These are phyloP conservation scores for Crepidotus sp. DNA, from an alignment of 1,284 basidiomycete genomes.

Conservation along the genomic window DNA sequence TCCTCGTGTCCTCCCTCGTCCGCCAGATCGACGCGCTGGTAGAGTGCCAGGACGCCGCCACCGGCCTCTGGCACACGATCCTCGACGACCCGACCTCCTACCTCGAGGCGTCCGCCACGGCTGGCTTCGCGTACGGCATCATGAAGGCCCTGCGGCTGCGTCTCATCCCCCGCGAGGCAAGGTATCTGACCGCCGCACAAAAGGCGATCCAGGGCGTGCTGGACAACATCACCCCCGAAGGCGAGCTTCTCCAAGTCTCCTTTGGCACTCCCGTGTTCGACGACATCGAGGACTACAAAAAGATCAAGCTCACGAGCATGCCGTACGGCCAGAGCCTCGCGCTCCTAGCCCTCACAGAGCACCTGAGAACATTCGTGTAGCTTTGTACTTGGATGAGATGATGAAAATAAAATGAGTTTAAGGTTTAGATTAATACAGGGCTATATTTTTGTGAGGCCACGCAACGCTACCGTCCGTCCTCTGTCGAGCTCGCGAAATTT, in stretches of 20 bases:
- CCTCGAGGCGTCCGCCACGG: slow-evolving; percentile 51
- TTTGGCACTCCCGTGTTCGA: slow-evolving; percentile 55
- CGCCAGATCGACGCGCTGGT: slow-evolving; percentile 50
- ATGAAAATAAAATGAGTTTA: slow-evolving; percentile 4
- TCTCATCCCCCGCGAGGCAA: slow-evolving; percentile 35
- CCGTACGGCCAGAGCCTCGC: slow-evolving; percentile 59
- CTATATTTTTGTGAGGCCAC: not conserved
- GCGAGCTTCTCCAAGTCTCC: slow-evolving; percentile 47
- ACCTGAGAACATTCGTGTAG: slow-evolving; percentile 36
- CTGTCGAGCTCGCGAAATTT: not conserved
- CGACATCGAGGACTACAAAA: slow-evolving; percentile 46
- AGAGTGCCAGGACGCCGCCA: slow-evolving; percentile 37
- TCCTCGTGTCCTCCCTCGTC: slow-evolving; percentile 38
- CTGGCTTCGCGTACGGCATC: slow-evolving; percentile 57
- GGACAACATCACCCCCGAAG: slow-evolving; percentile 41
- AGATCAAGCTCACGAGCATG: slow-evolving; percentile 53
- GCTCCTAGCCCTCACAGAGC: slow-evolving; percentile 37
- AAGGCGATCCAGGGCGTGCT: slow-evolving; percentile 46
- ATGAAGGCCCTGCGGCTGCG: slow-evolving; percentile 44
- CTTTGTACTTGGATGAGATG: no score
- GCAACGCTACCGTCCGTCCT: slow-evolving; percentile 3
- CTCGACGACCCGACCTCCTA: slow-evolving; percentile 50
- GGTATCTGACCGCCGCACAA: slow-evolving; percentile 38
- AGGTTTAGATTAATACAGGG: slow-evolving; percentile 8
- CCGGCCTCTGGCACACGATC: slow-evolving; percentile 57